Evolutionary conservation across 345 rosid genomes (phyloP).

Genomic region (Pelargonium nanum): DNA sequence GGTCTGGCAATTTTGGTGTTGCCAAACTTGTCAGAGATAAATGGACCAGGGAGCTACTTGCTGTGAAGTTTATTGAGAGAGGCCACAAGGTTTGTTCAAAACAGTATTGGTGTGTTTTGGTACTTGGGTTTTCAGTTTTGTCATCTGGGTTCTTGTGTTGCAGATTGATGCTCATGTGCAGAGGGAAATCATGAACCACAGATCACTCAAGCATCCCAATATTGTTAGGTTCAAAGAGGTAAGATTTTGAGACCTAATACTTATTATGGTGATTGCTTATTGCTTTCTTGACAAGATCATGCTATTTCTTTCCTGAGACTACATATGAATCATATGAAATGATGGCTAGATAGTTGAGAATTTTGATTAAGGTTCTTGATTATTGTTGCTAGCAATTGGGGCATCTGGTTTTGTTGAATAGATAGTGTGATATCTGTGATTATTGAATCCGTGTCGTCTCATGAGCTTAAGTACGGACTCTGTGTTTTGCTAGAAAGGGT

Average conservation of each 20-base stretch:
- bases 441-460: too few species aligned
- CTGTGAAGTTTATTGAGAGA: constrained; percentile 78
- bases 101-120: neutral
- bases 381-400: too few species aligned
- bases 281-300: neutral
- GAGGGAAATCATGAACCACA: constrained; percentile 89
- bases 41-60: constrained; percentile 46
- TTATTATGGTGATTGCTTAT: neutral
- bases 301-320: too few species aligned
- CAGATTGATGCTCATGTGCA: constrained; percentile 97
- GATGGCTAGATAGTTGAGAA: too few species aligned
- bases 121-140: neutral
- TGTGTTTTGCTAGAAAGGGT: neutral
- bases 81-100: constrained; percentile 48
- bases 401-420: too few species aligned
- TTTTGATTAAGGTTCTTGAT: too few species aligned
- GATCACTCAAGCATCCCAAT: constrained; percentile 83
- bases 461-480: neutral
- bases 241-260: too few species aligned
- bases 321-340: too few species aligned
- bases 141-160: constrained; percentile 2
- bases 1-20: constrained; percentile 86
- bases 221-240: constrained; percentile 93
- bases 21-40: constrained; percentile 69
- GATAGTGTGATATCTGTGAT: too few species aligned